Evolutionary conservation across 2,329 filamentous ascomycete genomes (phyloP).

Genomic region (Zymoseptoria ardabiliae): DNA sequence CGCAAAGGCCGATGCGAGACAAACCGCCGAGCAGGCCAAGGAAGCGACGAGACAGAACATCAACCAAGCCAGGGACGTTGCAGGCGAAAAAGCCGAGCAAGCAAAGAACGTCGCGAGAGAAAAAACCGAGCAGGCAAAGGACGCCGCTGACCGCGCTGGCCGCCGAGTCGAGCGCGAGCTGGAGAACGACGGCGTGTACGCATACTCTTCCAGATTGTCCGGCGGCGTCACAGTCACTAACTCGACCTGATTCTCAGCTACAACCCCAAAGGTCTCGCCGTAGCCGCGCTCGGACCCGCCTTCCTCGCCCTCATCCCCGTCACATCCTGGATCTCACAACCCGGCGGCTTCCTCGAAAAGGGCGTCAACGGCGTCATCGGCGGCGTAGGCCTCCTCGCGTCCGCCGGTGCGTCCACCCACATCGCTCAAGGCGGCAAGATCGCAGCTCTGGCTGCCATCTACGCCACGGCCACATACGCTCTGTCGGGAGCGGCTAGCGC

Average conservation of each 20-base stretch:
- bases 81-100: conserved; percentile 1
- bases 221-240: background rate
- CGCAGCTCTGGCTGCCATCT: conserved; percentile 23
- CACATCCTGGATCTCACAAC: conserved; percentile 22
- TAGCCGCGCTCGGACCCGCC: conserved; percentile 20
- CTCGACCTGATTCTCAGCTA: conserved; percentile 6
- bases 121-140: conserved; percentile 6
- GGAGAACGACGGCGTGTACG: conserved; percentile 25
- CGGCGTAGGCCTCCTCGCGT: conserved; percentile 19
- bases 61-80: background rate
- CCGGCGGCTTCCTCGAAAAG: conserved; percentile 20
- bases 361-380: conserved; percentile 21
- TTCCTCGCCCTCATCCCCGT: conserved; percentile 26
- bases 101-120: conserved; percentile 1
- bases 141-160: conserved; percentile 1
- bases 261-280: conserved; percentile 21
- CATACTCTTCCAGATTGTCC: background rate
- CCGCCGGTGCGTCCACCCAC: conserved; percentile 14
- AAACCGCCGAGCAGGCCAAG: conserved; percentile 1
- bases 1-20: background rate
- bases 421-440: conserved; percentile 22
- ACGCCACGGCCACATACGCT: conserved; percentile 24
- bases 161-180: conserved; percentile 7
- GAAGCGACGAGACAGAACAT: background rate
- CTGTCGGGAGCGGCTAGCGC: conserved; percentile 21